Percentiles rank a stretch among this genome's conserved stretches.
Evolutionary conservation across 495 filamentous ascomycete species (phyloP).

Genomic region (Penicillium mononematosum): DNA sequence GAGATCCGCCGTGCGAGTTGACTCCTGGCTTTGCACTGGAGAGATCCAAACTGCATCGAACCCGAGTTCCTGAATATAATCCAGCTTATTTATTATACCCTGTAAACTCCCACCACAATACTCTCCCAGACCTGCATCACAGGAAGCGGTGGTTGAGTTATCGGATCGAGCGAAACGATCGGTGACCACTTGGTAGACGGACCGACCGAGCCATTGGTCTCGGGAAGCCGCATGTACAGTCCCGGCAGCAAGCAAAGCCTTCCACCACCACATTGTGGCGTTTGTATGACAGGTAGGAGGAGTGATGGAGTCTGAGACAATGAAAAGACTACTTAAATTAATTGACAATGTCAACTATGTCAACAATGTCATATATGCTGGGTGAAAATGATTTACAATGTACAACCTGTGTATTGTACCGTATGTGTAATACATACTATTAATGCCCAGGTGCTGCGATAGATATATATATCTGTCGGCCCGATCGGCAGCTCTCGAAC

Average conservation of each 20-base stretch:
- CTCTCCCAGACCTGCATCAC: conserved; percentile 13
- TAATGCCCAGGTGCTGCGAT: too few relatives aligned
- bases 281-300: conserved; percentile 12
- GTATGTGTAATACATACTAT: conserved; percentile 2
- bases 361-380: conserved; percentile 2
- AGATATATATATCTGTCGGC: conserved; percentile 14
- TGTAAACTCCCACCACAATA: conserved; percentile 72
- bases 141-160: conserved; percentile 40
- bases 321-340: conserved; percentile 7
- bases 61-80: conserved; percentile 61
- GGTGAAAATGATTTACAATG: conserved; percentile 1
- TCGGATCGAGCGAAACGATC: conserved; percentile 66
- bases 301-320: conserved; percentile 2
- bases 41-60: conserved; percentile 66
- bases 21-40: conserved; percentile 38
- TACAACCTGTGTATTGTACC: neutral
- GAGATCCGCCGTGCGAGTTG: conserved; percentile 46
- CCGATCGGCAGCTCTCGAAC: conserved; percentile 10
- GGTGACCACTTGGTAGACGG: conserved; percentile 61
- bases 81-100: conserved; percentile 57
- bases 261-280: conserved; percentile 17
- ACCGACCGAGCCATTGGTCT: conserved; percentile 20
- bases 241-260: conserved; percentile 14
- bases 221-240: conserved; percentile 16
- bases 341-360: neutral